Evolutionary conservation across 176 grass and related monocot genomes (phyloP), one percentile per base, ranked within the genome.

Genomic region (Luzula sylvatica): DNA sequence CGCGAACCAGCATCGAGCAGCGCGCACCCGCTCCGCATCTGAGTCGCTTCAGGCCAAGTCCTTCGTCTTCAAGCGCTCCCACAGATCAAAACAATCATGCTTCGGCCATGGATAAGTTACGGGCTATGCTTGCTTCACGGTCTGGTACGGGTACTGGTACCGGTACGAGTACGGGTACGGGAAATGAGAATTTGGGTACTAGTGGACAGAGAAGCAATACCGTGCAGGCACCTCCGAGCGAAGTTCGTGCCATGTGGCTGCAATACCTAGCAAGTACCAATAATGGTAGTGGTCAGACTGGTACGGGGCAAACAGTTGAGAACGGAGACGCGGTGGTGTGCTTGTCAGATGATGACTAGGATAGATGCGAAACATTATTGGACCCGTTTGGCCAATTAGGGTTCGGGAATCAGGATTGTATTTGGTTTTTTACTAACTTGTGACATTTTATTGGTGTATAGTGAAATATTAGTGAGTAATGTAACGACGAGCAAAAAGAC

Each of bases 321-420:
- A 8, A 43, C 46, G n/a, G 58, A 47, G 58, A 46, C 46, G 58
- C 1, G 2, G 58, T 63, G 11, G 58, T 63, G 58, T 63, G 23
- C 41, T 63, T 63, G 41, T 63, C 41, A 46, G 58, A 63, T 47
- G 58, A 63, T 63, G 58, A 63, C 9, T 63, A 63, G 56, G 52
- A 21, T 59, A n/a, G 30, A 35, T 35, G 30, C 30, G 5, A 9
- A 35, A 7, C 9, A 35, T 35, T 35, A 35, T 35, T 35, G 30
- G 9, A 35, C 9, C 9, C 9, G 30, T 35, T 35, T 35, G 9
- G 9, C 30, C 7, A 35, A 35, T 35, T n/a, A n/a, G n/a, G n/a
- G n/a, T n/a, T n/a, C n/a, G n/a, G n/a, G n/a, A n/a, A n/a, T n/a
- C n/a, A n/a, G n/a, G n/a, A n/a, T n/a, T n/a, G n/a, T n/a, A n/a